These are phyloP conservation scores for Lyophyllum semitale DNA, from an alignment of 768 basidiomycete species.

Conservation along the genomic window DNA sequence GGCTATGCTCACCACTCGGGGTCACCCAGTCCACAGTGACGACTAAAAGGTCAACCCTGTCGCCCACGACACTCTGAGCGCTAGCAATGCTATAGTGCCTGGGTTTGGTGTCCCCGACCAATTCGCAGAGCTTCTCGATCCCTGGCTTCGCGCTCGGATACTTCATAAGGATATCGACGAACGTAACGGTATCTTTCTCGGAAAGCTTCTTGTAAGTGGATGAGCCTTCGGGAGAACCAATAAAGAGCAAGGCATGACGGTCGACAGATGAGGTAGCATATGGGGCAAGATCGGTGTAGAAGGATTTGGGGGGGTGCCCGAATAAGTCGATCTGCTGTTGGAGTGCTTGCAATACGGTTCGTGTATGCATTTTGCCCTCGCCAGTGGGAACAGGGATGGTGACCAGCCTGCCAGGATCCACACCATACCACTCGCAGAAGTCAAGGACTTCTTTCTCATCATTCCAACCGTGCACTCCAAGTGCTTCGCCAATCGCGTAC, in stretches of 20 bases:
- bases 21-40: constrained; percentile 96
- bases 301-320: constrained; percentile 93
- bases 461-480: constrained; percentile 98
- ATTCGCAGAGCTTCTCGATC: constrained; percentile 83
- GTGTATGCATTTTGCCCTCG: constrained; percentile 78
- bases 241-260: constrained; percentile 82
- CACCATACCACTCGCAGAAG: constrained; percentile 92
- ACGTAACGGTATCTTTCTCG: constrained; percentile 94
- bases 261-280: constrained; percentile 74
- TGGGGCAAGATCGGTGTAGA: constrained; percentile 85
- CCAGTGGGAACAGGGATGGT: constrained; percentile 73
- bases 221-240: constrained; percentile 88
- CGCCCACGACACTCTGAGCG: constrained; percentile 91
- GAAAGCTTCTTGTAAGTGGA: constrained; percentile 93
- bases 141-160: constrained; percentile 81
- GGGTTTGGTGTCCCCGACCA: constrained; percentile 94
- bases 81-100: constrained; percentile 98
- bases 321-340: constrained; percentile 98
- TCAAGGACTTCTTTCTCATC: constrained; percentile 84
- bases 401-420: constrained; percentile 76
- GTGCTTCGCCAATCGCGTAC: constrained; percentile 95
- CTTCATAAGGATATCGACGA: constrained; percentile 79
- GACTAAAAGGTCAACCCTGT: constrained; percentile 91
- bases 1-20: constrained; percentile 63
- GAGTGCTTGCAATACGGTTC: constrained; percentile 92